Evolutionary conservation across 352 stramenopile species (phyloP), one percentile per base, ranked within the genome.

Genomic region (Globisporangium irregulare): DNA sequence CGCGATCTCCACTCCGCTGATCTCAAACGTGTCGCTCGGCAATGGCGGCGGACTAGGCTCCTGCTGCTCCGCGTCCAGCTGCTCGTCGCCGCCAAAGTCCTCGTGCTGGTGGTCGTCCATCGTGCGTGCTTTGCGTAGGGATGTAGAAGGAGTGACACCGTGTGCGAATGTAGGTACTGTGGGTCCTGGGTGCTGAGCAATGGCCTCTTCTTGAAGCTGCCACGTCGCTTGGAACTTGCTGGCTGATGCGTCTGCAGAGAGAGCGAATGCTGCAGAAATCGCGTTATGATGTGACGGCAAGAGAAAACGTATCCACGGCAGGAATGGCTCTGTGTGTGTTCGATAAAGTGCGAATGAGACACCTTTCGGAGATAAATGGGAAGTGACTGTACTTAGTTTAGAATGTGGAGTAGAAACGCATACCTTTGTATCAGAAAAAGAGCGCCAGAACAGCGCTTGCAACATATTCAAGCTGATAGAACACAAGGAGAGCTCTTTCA

Each of bases 71-170:
- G 43, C 43, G 14, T 68, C 38, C 60, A 59, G 29, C 43, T 68
- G 53, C 36, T 70, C 67, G 32, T 69, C 63, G 18, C 54, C 62
- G 27, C 38, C 64, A 38, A 69, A 55, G 36, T 61, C 54, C 8
- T 73, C 67, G 34, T 69, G 54, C 67, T 67, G 64, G 41, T 38
- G 59, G 20, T 60, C 51, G 38, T 68, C 62, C 67, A 73, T 73
- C 27, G 25, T 48, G 24, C 29, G 60, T 38, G 36, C 10, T 15
- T 51, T 51, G n/a, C 5, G 56, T 62, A 27, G 22, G 18, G 22
- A 8, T 22, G 10, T 43, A 41, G 20, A n/a, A 14, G 4, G 59
- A 38, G 14, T 0, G 59, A 34, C 1, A 25, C 12, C n/a, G 24
- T 4, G 29, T 32, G 29, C 29, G 4, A 4, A 0, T 27, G 18